Conservation (phyloP, 2,329 filamentous ascomycete genomes). For the Penicillium hesseltinei region DNA sequence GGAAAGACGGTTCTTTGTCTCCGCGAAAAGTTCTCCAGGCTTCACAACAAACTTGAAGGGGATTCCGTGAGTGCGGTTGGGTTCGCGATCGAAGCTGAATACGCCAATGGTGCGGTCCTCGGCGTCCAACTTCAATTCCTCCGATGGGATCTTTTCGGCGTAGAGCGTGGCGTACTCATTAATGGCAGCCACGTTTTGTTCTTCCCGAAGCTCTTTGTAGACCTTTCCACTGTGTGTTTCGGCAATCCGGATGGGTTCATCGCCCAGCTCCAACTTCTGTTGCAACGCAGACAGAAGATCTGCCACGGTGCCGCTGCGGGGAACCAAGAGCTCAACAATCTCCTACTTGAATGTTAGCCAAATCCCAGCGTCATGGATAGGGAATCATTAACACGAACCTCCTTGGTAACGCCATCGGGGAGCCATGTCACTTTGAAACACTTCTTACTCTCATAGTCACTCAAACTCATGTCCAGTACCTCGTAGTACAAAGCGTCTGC, state of each 20-base stretch:
- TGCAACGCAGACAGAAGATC: conserved; percentile 75
- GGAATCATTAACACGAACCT: conserved; percentile 54
- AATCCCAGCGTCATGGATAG: not conserved
- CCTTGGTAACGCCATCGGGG: conserved; percentile 86
- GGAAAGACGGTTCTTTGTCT: conserved; percentile 92
- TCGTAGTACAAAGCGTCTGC: conserved; percentile 86
- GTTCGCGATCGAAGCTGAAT: conserved; percentile 91
- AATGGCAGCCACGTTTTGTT: conserved; percentile 73
- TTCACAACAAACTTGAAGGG: conserved; percentile 89
- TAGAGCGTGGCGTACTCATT: conserved; percentile 83
- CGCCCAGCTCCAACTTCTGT: conserved; percentile 75
- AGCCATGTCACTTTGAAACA: conserved; percentile 78
- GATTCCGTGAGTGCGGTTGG: conserved; percentile 77
- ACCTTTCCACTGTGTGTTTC: conserved; percentile 82
- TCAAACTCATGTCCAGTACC: conserved; percentile 87
- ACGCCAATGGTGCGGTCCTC: conserved; percentile 69
- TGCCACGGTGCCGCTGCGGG: conserved; percentile 76
- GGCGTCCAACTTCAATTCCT: conserved; percentile 62
- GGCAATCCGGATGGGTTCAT: conserved; percentile 75
- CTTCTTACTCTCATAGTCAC: conserved; percentile 92
- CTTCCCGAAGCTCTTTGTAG: conserved; percentile 70
- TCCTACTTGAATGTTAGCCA: conserved; percentile 54
- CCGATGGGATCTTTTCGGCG: conserved; percentile 75
- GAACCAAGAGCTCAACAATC: conserved; percentile 75
- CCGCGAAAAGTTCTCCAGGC: conserved; percentile 79